Conservation (phyloP, 2,329 filamentous ascomycete genomes). For the Phaeosphaeria sp. region DNA sequence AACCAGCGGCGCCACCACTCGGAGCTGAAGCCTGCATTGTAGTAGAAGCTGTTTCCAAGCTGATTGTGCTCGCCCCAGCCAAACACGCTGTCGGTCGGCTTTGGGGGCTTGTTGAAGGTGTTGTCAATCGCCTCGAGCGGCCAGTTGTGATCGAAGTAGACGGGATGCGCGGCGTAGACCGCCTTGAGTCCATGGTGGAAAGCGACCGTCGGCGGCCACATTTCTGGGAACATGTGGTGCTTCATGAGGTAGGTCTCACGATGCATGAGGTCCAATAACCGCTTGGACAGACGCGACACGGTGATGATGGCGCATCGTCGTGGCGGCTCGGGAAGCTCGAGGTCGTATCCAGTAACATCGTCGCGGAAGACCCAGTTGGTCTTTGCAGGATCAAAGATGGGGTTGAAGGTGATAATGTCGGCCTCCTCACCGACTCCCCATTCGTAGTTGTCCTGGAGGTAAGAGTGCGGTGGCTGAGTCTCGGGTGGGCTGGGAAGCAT, state of each 20-base stretch:
- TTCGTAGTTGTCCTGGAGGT: slow-evolving; percentile 69
- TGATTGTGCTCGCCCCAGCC: slow-evolving; percentile 61
- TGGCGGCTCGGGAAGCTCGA: slow-evolving; percentile 64
- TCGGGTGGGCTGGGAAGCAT: slow-evolving; percentile 67
- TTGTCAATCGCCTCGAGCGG: slow-evolving; percentile 55
- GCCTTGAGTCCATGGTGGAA: slow-evolving; percentile 81
- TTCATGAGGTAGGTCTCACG: slow-evolving; percentile 75
- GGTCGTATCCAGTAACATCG: slow-evolving; percentile 72
- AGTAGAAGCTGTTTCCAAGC: slow-evolving; percentile 59
- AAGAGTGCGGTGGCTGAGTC: slow-evolving; percentile 66
- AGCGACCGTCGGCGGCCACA: slow-evolving; percentile 76
- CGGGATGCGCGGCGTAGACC: slow-evolving; percentile 78
- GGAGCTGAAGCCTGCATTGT: slow-evolving; percentile 57
- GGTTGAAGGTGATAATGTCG: slow-evolving; percentile 75
- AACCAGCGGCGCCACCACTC: slow-evolving; percentile 59
- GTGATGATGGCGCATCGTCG: slow-evolving; percentile 81
- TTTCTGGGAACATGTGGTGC: slow-evolving; percentile 77
- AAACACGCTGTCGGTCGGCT: slow-evolving; percentile 55
- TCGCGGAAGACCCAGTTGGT: slow-evolving; percentile 76
- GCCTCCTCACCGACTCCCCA: slow-evolving; percentile 81
- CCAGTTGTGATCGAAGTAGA: slow-evolving; percentile 82
- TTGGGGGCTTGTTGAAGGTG: slow-evolving; percentile 57
- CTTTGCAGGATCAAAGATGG: slow-evolving; percentile 77
- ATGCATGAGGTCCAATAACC: slow-evolving; percentile 78
- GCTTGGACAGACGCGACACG: slow-evolving; percentile 74